Evolutionary conservation across 78 protist species (phyloP), one percentile per base, ranked within the genome.

Genomic region (Chrysochromulina tobinii): DNA sequence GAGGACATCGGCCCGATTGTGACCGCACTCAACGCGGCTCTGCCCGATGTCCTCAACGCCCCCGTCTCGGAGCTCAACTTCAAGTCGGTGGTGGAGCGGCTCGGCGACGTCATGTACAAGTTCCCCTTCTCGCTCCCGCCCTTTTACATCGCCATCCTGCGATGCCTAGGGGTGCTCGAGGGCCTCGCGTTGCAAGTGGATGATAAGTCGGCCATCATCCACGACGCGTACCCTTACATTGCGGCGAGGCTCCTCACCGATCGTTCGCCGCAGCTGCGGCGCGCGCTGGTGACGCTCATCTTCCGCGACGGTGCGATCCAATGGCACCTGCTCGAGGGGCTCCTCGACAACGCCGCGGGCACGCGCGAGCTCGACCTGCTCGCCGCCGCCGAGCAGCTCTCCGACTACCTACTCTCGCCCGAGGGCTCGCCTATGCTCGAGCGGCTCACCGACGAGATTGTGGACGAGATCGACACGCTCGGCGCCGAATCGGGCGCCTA

Each of bases 81-180:
- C 84, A 75, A 75, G 75, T 48, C 55, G 38, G 89, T 85, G n/a
- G 21, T 85, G 59, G 77, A 57, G 59, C 7, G 48, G 73, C 59
- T 85, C 48, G 89, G 89, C 75, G 77, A 85, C 89, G 72, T 85
- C 59, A 85, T 85, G 89, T 85, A 27, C 59, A 48, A 59, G 18
- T 85, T 21, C 75, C 89, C 79, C n/a, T 85, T 85, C 61, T 25
- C 66, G 54, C 89, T 85, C 15, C 89, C 89, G 72, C 89, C 89
- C 7, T 85, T 59, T 59, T 85, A 85, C 58, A 85, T 57, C 14
- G 89, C 89, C n/a, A 50, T 85, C 9, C 38, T 85, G 20, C 89
- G 89, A 25, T 85, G 89, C 89, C 89, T 85, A 25, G 77, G 73
- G 8, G 89, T 85, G 50, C 75, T 85, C 72, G 89, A 85, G 27